A percentile compares a stretch with the other conserved stretches of the same genome.
Conservation (phyloP, 176 grass and related monocot genomes). For the Chrysopogon serrulatus region DNA sequence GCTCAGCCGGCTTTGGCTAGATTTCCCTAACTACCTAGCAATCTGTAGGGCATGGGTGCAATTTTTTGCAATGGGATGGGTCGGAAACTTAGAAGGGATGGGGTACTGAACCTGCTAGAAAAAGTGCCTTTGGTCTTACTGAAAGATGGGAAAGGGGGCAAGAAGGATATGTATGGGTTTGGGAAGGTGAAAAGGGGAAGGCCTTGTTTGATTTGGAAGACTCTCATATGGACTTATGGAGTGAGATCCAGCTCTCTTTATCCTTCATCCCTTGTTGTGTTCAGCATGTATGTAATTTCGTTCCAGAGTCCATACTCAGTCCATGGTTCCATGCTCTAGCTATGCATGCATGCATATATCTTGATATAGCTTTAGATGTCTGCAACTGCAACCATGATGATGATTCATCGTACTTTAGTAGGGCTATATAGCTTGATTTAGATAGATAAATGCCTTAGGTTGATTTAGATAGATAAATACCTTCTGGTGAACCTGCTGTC, state of each 20-base stretch:
- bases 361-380: background rate
- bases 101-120: slow-evolving; percentile 8
- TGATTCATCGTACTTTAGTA: background rate
- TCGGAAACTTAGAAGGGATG: slow-evolving; percentile 29
- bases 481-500: background rate
- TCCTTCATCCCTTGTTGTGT: background rate
- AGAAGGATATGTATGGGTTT: background rate
- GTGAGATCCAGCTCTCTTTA: slow-evolving; percentile 1
- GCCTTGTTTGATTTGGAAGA: background rate
- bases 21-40: slow-evolving; percentile 26
- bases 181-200: slow-evolving; percentile 31
- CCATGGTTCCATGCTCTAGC: background rate
- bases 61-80: slow-evolving; percentile 32
- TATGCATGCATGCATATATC: background rate
- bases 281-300: background rate
- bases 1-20: background rate
- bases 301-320: background rate
- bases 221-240: background rate
- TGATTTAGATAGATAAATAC: background rate
- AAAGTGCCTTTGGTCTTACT: slow-evolving; percentile 30
- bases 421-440: slow-evolving; percentile 15
- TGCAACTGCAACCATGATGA: background rate
- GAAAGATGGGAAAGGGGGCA: slow-evolving; percentile 26
- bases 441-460: too few species aligned
- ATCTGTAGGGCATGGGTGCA: slow-evolving; percentile 31